Base-by-base conservation (phyloP, 352 stramenopile species). In the Phytophthora sojae region DNA sequence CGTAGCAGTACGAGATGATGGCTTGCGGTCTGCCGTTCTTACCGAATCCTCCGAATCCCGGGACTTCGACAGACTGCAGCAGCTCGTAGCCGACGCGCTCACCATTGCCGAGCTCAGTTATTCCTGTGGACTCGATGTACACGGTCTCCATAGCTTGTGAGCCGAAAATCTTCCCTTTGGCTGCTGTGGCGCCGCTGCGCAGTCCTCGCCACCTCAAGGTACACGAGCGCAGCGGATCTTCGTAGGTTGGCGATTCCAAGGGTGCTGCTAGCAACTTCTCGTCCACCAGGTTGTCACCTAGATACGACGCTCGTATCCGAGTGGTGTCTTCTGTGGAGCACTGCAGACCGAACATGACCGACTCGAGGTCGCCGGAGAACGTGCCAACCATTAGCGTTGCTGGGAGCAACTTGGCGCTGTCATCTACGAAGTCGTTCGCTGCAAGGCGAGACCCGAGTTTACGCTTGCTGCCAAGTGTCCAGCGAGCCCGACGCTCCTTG, bases 1-100 rank as follows among this genome's bases (percentile, higher is more conserved):
- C 62, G 61, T 73, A 82, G 67, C 75, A 82, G 67, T 73, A 79
- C 11, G 75, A 82, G n/a, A 79, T 75, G 29, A 73, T 23, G 3
- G 67, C 61, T 71, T 75, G 71, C 0, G 4, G 51, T 29, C n/a
- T 64, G 4, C 37, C 52, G 23, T 47, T 71, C 25, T 45, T 68
- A 8, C 49, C 29, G 32, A 64, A 62, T 14, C 67, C 71, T 44
- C 42, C 60, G 17, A 75, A 63, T 2, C 57, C 69, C 17, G 75
- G 52, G 1, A 80, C 32, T 3, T 72, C 64, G 1, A 82, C 64
- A 3, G 75, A 77, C 49, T 82, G 75, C 4, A 80, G 55, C 29
- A 82, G 30, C 45, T 82, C 67, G 21, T 78, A 82, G 52, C 71
- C 75, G 1, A 82, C 58, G 11, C 71, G 71, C 12, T 82, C 67